A percentile compares a stretch with the other conserved stretches of the same genome.
These are phyloP conservation scores for Collybia sp. DNA, from an alignment of 768 basidiomycete species.

Conservation along the genomic window DNA sequence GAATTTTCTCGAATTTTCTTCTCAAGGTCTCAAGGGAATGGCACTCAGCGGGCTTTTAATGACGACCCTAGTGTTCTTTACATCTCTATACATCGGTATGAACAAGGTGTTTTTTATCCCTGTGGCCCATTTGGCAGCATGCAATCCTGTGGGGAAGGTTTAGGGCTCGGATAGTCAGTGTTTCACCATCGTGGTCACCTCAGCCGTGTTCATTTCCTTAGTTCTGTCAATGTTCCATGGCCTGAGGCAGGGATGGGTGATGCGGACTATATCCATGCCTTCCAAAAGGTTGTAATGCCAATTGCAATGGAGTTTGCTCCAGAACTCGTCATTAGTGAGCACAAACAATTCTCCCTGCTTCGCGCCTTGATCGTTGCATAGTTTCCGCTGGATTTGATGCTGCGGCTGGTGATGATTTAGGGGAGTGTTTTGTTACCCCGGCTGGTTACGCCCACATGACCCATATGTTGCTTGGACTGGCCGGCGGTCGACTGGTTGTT, in stretches of 20 bases:
- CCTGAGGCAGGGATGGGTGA: constrained; percentile 84
- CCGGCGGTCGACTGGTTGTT: constrained; percentile 84
- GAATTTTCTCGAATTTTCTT: constrained; percentile 2
- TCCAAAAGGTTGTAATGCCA: constrained; percentile 94
- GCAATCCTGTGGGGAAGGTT: constrained; percentile 80
- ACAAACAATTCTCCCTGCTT: not conserved
- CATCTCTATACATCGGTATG: constrained; percentile 93
- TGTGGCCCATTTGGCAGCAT: constrained; percentile 86
- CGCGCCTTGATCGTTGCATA: constrained; percentile 23
- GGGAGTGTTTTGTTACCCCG: constrained; percentile 88
- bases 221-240: constrained; percentile 97
- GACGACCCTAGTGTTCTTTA: constrained; percentile 91
- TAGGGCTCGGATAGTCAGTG: constrained; percentile 82
- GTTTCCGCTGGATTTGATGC: constrained; percentile 99
- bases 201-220: constrained; percentile 22
- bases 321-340: constrained; percentile 91
- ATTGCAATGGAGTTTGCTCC: constrained; percentile 96
- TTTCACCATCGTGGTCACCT: constrained; percentile 2
- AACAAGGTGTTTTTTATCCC: constrained; percentile 89
- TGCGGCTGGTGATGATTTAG: constrained; percentile 87
- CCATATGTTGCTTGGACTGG: constrained; percentile 88
- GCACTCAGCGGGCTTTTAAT: constrained; percentile 94
- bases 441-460: constrained; percentile 98
- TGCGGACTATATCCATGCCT: constrained; percentile 94
- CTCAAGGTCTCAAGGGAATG: constrained; percentile 68